Base-by-base conservation (phyloP, 805 yeast species). In the Nakazawaea siamensis region DNA sequence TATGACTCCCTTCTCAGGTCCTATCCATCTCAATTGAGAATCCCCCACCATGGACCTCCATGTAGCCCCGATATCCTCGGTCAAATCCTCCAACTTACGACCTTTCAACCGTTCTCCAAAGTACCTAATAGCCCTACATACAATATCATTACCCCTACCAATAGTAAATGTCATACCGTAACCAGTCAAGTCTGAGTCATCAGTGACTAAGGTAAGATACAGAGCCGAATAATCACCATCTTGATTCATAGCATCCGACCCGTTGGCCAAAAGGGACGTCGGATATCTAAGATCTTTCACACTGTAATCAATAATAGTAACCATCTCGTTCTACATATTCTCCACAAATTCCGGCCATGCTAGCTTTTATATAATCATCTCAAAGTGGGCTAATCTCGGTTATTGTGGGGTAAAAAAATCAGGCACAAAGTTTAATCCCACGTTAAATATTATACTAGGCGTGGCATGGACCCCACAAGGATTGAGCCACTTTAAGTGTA, bases 151-250 rank as follows among this genome's bases (percentile, higher is more conserved):
- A 25, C 66, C 66, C 14, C 62, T 49, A 24, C 66, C 66, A 38
- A 53, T 59, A 29, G 62, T 60, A 50, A 62, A 63, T 4, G 68
- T 59, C 62, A 63, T 61, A 12, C 68, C 68, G 35, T 55, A 56
- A 24, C 68, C 68, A 15, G 44, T 44, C 11, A 57, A 39, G 4
- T 43, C 49, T 3, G 47, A 37, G 29, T 40, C 34, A 29, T 49
- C 50, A 24, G 65, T 61, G 29, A 50, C 37, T 17, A 61, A 46
- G 23, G 51, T 51, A 13, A 57, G 43, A 32, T 56, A 61, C n/a
- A 63, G 64, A 27, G 63, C 61, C 9, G 67, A 59, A 38, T 61
- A 60, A 46, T 62, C 64, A 5, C 65, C 66, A 24, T 54, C 57
- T n/a, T 30, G 26, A 43, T 62, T 60, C 54, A 62, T 57, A 34